Conservation (phyloP, 2,329 filamentous ascomycete genomes). For the Trichophyton verrucosum region DNA sequence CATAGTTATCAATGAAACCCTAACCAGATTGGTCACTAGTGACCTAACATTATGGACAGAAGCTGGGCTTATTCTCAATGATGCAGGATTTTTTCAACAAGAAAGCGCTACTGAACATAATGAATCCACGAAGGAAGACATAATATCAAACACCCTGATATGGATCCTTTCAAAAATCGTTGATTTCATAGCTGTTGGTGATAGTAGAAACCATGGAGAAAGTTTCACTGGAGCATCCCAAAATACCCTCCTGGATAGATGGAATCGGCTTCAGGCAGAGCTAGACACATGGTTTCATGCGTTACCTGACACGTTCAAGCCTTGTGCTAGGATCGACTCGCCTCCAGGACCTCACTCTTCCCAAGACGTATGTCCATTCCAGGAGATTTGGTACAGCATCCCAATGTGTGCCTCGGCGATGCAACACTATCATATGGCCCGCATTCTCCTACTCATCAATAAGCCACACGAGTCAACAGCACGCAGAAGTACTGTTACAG, state of each 20-base stretch:
- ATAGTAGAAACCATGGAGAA: slow-evolving; percentile 32
- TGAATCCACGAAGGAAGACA: slow-evolving; percentile 47
- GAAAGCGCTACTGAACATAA: slow-evolving; percentile 28
- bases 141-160: slow-evolving; percentile 51
- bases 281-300: slow-evolving; percentile 48
- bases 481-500: slow-evolving; percentile 40
- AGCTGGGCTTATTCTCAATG: slow-evolving; percentile 48
- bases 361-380: slow-evolving; percentile 32
- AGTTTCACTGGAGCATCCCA: slow-evolving; percentile 26
- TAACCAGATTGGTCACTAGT: slow-evolving; percentile 49
- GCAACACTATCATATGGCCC: slow-evolving; percentile 36
- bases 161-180: slow-evolving; percentile 56
- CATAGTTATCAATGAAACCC: slow-evolving; percentile 44
- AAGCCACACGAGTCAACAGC: slow-evolving; percentile 34
- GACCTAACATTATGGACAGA: slow-evolving; percentile 53
- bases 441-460: slow-evolving; percentile 32
- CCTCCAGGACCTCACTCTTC: slow-evolving; percentile 17
- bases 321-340: slow-evolving; percentile 39
- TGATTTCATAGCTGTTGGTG: slow-evolving; percentile 50
- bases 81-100: slow-evolving; percentile 38
- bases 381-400: slow-evolving; percentile 52
- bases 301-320: slow-evolving; percentile 47
- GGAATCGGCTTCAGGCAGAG: slow-evolving; percentile 42
- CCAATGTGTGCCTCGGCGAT: slow-evolving; percentile 54
- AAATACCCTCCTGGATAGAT: slow-evolving; percentile 35